A percentile compares a stretch with the other conserved stretches of the same genome.
phyloP scores from a whole-genome alignment of 1,284 basidiomycete species.

The Phellinidium pouzarii region DNA sequence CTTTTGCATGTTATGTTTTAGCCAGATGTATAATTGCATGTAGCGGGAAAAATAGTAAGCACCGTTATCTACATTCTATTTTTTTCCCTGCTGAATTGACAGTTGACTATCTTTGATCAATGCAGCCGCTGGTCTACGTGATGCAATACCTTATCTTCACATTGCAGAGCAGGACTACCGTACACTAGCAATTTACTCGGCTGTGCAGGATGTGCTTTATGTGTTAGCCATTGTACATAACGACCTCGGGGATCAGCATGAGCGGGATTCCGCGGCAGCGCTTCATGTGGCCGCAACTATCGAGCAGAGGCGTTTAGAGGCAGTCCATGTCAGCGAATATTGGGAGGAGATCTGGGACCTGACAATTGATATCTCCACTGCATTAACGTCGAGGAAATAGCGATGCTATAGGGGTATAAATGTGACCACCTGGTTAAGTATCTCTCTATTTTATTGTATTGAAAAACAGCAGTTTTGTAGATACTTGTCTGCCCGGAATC shows the following conservation, averaged over 20 bases:
- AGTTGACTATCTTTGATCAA: background rate
- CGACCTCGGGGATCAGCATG: conserved; percentile 48
- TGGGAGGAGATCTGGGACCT: conserved; percentile 50
- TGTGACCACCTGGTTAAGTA: background rate
- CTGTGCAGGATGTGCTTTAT: conserved; percentile 63
- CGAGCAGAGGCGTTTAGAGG: conserved; percentile 35
- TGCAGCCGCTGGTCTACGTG: conserved; percentile 40
- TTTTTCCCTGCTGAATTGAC: background rate
- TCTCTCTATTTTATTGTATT: background rate
- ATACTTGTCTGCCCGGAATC: too few species aligned
- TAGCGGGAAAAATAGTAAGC: conserved; percentile 21
- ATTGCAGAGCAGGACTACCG: conserved; percentile 59
- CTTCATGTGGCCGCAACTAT: conserved; percentile 43
- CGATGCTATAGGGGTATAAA: background rate
- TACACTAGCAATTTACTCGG: conserved; percentile 48
- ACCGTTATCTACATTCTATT: background rate
- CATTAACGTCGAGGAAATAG: conserved; percentile 36
- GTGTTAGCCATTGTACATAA: conserved; percentile 62
- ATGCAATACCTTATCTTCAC: conserved; percentile 54
- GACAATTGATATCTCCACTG: conserved; percentile 50
- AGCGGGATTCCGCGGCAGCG: conserved; percentile 49
- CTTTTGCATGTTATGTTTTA: conserved; percentile 63
- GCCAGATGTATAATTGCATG: conserved; percentile 63
- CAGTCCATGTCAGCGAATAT: conserved; percentile 43
- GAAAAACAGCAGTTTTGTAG: too few species aligned